A percentile compares a stretch with the other conserved stretches of the same genome.
phyloP scores from a whole-genome alignment of 2,329 filamentous ascomycete genomes.

The Calonectria fujianensis region DNA sequence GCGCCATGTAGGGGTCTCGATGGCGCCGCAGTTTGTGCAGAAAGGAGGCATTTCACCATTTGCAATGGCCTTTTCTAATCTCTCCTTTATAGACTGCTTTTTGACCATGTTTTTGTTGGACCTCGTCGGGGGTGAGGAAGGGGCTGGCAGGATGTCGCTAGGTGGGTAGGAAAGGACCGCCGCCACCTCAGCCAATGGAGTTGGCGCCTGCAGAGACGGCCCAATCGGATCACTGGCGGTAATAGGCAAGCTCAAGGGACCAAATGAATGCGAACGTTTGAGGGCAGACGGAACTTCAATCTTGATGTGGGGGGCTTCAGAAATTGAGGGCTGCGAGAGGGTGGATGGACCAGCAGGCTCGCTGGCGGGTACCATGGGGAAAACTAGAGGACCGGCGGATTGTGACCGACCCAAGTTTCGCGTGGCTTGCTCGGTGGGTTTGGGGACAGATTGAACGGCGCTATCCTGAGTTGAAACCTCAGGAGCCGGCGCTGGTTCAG shows the following conservation, averaged over 20 bases:
- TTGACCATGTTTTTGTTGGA: constrained; percentile 79
- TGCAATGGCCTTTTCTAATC: constrained; percentile 78
- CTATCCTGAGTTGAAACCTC: constrained; percentile 45
- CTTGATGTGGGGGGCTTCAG: constrained; percentile 45
- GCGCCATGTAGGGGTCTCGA: constrained; percentile 97
- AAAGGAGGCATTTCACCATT: constrained; percentile 90
- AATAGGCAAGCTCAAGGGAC: constrained; percentile 59
- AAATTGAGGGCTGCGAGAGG: constrained; percentile 58
- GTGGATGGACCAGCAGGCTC: constrained; percentile 69
- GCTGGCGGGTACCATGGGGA: constrained; percentile 66
- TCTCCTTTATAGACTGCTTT: constrained; percentile 77
- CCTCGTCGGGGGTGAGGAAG: constrained; percentile 66
- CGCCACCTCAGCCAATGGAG: constrained; percentile 47
- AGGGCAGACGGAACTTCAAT: constrained; percentile 61
- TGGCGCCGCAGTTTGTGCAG: constrained; percentile 94
- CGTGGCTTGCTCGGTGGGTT: constrained; percentile 43
- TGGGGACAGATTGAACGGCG: constrained; percentile 23
- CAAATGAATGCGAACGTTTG: constrained; percentile 62
- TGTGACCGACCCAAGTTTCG: constrained; percentile 61
- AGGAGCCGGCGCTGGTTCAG: constrained; percentile 43
- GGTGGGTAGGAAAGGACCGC: constrained; percentile 65
- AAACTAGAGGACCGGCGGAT: constrained; percentile 61
- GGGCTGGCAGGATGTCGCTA: constrained; percentile 64
- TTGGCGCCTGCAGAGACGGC: constrained; percentile 52
- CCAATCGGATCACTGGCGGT: constrained; percentile 69